A percentile compares a stretch with the other conserved stretches of the same genome.
phyloP scores from a whole-genome alignment of 1,284 basidiomycete genomes.

The Thecaphora thlaspeos region DNA sequence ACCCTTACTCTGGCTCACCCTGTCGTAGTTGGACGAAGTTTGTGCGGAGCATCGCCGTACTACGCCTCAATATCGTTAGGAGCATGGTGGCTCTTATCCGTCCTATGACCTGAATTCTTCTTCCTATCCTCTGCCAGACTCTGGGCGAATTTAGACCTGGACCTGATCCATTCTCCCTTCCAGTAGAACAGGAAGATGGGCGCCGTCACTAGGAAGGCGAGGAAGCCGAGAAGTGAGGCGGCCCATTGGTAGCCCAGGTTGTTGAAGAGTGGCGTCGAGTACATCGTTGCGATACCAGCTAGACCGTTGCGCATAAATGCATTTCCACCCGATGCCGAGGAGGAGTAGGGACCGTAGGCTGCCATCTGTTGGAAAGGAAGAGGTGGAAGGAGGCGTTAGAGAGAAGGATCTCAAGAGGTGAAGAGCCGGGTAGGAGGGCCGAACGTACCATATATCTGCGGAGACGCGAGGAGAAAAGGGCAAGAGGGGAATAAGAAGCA shows the following conservation, averaged over 20 bases:
- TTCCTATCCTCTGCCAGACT: slow-evolving; percentile 56
- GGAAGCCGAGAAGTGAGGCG: slow-evolving; percentile 58
- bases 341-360: slow-evolving; percentile 59
- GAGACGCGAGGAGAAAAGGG: slow-evolving; percentile 53
- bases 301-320: slow-evolving; percentile 56
- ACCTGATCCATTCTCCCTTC: slow-evolving; percentile 58
- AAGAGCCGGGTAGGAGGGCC: no score
- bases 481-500: slow-evolving; percentile 58
- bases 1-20: no score
- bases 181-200: slow-evolving; percentile 60
- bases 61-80: not conserved
- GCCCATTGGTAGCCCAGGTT: slow-evolving; percentile 58
- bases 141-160: slow-evolving; percentile 58
- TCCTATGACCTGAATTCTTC: slow-evolving; percentile 27
- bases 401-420: slow-evolving; percentile 25
- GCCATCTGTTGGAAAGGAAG: slow-evolving; percentile 57
- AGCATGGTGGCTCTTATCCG: not conserved
- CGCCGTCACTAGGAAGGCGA: slow-evolving; percentile 58
- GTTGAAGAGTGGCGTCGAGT: slow-evolving; percentile 58
- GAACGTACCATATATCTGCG: slow-evolving; percentile 29
- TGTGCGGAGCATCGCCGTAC: no score
- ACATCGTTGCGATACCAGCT: slow-evolving; percentile 60
- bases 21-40: no score
- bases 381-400: slow-evolving; percentile 59
- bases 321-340: slow-evolving; percentile 59